Percentiles rank a stretch among this genome's conserved stretches.
Evolutionary conservation across 2,329 filamentous ascomycete genomes (phyloP).

Genomic region (Ramichloridium luteum): DNA sequence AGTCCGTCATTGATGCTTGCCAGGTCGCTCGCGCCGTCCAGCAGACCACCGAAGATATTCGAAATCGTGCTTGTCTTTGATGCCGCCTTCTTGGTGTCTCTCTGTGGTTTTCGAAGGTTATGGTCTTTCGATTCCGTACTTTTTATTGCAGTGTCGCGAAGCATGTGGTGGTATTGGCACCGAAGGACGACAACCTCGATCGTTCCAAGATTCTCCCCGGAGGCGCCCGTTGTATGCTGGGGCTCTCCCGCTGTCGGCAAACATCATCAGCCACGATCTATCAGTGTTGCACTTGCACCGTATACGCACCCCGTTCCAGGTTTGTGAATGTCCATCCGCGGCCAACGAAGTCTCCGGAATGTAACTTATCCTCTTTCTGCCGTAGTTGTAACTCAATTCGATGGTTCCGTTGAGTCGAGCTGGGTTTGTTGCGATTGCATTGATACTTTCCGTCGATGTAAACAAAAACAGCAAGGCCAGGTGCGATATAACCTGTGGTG

Average conservation of each 20-base stretch:
- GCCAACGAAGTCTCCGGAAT: slow-evolving; percentile 36
- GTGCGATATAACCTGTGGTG: slow-evolving; percentile 39
- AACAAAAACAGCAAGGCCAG: slow-evolving; percentile 43
- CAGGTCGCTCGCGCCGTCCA: too few species aligned
- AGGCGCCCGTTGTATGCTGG: too few species aligned
- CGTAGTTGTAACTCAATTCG: slow-evolving; percentile 39
- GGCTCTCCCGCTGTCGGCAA: slow-evolving; percentile 29
- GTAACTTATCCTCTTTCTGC: slow-evolving; percentile 41
- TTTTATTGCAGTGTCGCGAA: too few species aligned
- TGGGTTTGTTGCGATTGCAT: slow-evolving; percentile 40
- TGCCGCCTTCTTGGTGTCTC: too few species aligned
- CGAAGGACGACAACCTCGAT: slow-evolving; percentile 39
- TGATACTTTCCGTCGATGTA: slow-evolving; percentile 47
- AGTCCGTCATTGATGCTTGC: too few species aligned
- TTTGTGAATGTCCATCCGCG: slow-evolving; percentile 43
- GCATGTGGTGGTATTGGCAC: too few species aligned
- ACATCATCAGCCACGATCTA: slow-evolving; percentile 9
- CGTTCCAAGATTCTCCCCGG: slow-evolving; percentile 31
- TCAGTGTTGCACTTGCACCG: neutral
- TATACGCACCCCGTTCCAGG: slow-evolving; percentile 34
- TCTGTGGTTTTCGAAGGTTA: too few species aligned
- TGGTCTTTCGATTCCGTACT: too few species aligned
- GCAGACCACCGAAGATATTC: too few species aligned
- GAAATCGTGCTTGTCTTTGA: too few species aligned
- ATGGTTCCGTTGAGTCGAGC: slow-evolving; percentile 21